phyloP scores from a whole-genome alignment of 2,329 filamentous ascomycete genomes.

The Parastagonospora avenae region DNA sequence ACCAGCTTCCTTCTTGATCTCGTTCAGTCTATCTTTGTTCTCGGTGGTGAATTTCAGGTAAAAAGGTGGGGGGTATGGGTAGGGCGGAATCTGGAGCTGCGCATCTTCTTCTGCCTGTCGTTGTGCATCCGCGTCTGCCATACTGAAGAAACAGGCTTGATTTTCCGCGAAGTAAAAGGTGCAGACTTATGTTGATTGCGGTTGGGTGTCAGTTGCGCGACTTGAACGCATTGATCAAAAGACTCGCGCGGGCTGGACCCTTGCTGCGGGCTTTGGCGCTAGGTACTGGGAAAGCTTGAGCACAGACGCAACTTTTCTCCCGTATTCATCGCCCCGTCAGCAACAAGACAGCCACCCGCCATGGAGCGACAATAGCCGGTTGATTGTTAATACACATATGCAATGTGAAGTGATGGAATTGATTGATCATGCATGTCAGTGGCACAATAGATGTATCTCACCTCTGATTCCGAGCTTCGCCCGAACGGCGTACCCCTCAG shows the following conservation, averaged over 20 bases:
- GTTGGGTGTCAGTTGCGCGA: not conserved
- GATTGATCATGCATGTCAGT: too few species aligned
- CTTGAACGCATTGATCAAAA: not conserved
- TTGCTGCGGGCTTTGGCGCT: not conserved
- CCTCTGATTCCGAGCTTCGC: not conserved
- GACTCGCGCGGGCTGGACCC: conserved; percentile 8
- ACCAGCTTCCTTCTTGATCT: conserved; percentile 50
- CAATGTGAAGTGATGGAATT: too few species aligned
- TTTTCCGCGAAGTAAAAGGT: too few species aligned
- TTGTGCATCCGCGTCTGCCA: conserved; percentile 16
- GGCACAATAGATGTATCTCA: not conserved
- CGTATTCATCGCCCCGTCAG: too few species aligned
- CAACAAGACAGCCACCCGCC: too few species aligned
- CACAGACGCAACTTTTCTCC: not conserved
- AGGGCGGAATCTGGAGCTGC: conserved; percentile 53
- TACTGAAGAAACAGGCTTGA: not conserved
- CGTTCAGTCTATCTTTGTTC: conserved; percentile 67
- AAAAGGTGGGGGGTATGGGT: conserved; percentile 86
- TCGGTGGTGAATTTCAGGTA: conserved; percentile 85
- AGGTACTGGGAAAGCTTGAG: conserved; percentile 1
- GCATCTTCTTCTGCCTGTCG: conserved; percentile 24
- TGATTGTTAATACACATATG: not conserved
- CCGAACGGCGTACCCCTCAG: too few species aligned
- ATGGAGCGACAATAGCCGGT: not conserved
- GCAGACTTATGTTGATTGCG: not conserved